Conservation (phyloP, 176 grass and related monocot species). For the Rhynchospora pubera region DNA sequence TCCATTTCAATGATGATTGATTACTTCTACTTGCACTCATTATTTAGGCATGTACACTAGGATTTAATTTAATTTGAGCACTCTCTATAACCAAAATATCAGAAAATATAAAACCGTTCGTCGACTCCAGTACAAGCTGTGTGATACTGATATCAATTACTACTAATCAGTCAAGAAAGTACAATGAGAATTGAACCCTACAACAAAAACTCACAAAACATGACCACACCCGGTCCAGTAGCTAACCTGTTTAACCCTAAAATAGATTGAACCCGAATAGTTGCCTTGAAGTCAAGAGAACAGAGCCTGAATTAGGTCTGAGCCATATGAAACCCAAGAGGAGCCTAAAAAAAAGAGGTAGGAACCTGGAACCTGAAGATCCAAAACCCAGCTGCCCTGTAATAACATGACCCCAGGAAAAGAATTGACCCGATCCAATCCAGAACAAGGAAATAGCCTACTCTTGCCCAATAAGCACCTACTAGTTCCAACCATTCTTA, state of each 20-base stretch:
- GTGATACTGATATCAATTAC: too few relatives aligned
- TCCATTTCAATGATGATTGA: background rate
- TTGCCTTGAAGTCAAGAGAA: too few relatives aligned
- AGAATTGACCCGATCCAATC: background rate
- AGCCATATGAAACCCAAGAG: background rate
- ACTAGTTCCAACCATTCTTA: background rate
- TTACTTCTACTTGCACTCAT: background rate
- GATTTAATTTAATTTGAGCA: background rate
- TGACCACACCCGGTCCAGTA: too few relatives aligned
- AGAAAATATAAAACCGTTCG: too few relatives aligned
- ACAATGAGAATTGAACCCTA: too few relatives aligned
- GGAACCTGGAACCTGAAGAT: background rate
- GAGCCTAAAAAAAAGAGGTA: background rate
- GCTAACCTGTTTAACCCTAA: too few relatives aligned
- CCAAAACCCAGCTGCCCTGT: background rate
- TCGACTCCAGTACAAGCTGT: too few relatives aligned
- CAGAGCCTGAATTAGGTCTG: background rate
- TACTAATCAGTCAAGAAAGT: too few relatives aligned
- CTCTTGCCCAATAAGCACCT: background rate
- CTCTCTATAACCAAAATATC: background rate
- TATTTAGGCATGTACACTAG: background rate
- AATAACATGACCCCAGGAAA: background rate
- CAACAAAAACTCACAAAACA: too few relatives aligned
- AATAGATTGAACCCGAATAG: too few relatives aligned
- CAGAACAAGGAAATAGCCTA: background rate